Evolutionary conservation across 495 filamentous ascomycete genomes (phyloP).

Genomic region (Tuber calosporum): DNA sequence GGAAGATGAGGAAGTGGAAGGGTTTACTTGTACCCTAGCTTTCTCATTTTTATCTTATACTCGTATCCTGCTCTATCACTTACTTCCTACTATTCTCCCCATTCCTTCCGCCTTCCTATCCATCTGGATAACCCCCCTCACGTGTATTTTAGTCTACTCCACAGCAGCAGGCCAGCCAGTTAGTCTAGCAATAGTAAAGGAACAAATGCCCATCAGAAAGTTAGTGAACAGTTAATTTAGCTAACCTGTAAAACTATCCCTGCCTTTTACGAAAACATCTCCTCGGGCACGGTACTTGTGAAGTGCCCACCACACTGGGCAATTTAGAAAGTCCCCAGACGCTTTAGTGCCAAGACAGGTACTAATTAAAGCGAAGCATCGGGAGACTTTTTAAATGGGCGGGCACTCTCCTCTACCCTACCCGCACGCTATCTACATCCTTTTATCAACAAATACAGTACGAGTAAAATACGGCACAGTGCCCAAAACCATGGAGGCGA

Average conservation of each 20-base stretch:
- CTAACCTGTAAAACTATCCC: background rate
- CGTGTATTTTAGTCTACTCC: background rate
- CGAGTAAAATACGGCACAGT: too few species aligned
- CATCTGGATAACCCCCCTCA: background rate
- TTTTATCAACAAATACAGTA: too few species aligned
- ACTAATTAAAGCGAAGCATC: too few species aligned
- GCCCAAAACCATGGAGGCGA: too few species aligned
- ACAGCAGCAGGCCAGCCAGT: background rate
- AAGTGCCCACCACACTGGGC: too few species aligned
- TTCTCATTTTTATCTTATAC: background rate
- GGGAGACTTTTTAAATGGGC: too few species aligned
- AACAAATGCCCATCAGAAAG: background rate
- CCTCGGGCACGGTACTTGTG: background rate
- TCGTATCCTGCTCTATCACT: background rate
- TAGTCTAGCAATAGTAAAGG: background rate
- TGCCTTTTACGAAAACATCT: background rate
- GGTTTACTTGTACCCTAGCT: background rate
- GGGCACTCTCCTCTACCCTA: too few species aligned
- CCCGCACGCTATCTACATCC: too few species aligned
- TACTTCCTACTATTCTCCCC: background rate
- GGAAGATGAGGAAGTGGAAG: background rate
- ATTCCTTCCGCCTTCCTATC: background rate
- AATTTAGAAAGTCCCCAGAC: too few species aligned
- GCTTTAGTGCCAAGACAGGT: too few species aligned
- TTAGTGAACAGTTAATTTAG: background rate